Conservation (phyloP, 176 grass and related monocot species). For the Musa acuminata region DNA sequence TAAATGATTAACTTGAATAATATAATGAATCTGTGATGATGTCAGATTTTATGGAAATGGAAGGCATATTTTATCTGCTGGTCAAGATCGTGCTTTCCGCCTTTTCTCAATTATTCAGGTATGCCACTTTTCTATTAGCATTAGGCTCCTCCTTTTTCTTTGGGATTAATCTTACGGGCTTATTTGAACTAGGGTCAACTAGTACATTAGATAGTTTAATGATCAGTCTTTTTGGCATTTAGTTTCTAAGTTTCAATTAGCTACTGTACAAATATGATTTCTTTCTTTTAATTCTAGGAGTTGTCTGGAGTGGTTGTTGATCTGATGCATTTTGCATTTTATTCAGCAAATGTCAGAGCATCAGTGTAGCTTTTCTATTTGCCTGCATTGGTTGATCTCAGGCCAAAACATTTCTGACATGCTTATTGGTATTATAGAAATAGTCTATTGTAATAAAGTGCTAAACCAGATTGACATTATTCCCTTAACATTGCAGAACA, state of each 20-base stretch:
- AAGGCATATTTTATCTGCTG: constrained; percentile 88
- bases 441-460: too few relatives aligned
- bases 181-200: background rate
- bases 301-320: background rate
- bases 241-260: background rate
- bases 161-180: background rate
- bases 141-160: constrained; percentile 1
- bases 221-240: background rate
- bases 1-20: background rate
- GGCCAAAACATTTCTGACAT: too few relatives aligned
- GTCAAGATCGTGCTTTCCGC: constrained; percentile 91
- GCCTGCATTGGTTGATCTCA: too few relatives aligned
- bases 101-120: constrained; percentile 96
- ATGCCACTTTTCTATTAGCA: constrained; percentile 22
- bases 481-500: background rate
- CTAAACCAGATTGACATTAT: too few relatives aligned
- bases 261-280: background rate
- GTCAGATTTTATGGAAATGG: constrained; percentile 89
- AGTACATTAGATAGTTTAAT: background rate
- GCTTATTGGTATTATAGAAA: too few relatives aligned
- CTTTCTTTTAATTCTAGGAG: background rate
- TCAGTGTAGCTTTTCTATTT: too few relatives aligned
- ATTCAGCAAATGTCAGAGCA: too few relatives aligned
- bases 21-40: constrained; percentile 4
- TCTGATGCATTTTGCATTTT: background rate